These are phyloP conservation scores for Aspergillus sergii DNA, from an alignment of 2,329 filamentous ascomycete genomes.

Conservation along the genomic window DNA sequence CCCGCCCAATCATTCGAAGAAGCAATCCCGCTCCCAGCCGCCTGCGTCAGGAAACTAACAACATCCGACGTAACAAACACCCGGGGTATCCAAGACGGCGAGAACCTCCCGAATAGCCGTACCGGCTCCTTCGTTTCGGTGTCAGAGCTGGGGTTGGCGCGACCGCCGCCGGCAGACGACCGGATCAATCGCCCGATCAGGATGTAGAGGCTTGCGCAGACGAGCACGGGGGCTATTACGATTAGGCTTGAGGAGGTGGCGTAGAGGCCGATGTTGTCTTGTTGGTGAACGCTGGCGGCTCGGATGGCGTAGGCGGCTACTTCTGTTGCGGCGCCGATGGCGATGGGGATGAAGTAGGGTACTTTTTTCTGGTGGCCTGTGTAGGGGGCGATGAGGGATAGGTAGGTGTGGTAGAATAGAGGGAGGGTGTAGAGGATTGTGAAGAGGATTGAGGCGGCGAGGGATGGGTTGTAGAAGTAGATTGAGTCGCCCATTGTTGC, in stretches of 20 bases:
- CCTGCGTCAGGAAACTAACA: conserved; percentile 50
- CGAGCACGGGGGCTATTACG: conserved; percentile 53
- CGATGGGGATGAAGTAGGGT: conserved; percentile 47
- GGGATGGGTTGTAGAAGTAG: conserved; percentile 51
- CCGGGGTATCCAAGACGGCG: conserved; percentile 43
- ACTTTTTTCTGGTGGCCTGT: conserved; percentile 32
- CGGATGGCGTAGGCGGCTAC: conserved; percentile 48
- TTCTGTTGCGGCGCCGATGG: conserved; percentile 47
- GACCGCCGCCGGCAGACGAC: conserved; percentile 29
- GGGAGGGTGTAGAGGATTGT: conserved; percentile 46
- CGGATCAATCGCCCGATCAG: conserved; percentile 50
- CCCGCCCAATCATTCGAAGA: conserved; percentile 44
- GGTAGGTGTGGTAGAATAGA: conserved; percentile 42
- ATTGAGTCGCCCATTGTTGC: conserved; percentile 22
- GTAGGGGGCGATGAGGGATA: conserved; percentile 46
- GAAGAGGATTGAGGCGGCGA: conserved; percentile 47
- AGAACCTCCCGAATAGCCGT: conserved; percentile 40
- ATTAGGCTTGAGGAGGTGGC: conserved; percentile 46
- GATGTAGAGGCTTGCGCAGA: conserved; percentile 56
- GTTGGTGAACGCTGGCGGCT: conserved; percentile 40
- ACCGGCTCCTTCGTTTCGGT: conserved; percentile 29
- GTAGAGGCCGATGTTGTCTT: conserved; percentile 41
- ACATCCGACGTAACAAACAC: conserved; percentile 53
- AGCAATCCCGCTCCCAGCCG: conserved; percentile 49
- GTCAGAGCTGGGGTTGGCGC: conserved; percentile 28